Evolutionary conservation across 805 yeast species (phyloP), one percentile per base, ranked within the genome.

Genomic region (Pichia gijzeniarum): DNA sequence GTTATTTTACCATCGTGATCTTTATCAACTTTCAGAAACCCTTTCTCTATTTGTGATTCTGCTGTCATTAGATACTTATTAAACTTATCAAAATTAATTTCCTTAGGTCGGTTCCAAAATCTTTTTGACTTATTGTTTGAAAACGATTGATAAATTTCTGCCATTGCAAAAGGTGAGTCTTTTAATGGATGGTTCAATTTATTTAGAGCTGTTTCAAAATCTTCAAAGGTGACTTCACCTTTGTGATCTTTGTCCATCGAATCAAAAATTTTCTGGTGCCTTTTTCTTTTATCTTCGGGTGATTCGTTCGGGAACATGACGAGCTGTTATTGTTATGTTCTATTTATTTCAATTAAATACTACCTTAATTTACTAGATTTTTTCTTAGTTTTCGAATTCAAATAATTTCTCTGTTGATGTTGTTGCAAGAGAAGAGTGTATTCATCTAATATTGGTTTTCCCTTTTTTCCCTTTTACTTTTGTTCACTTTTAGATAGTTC

Each of bases 1-100:
- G 77, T 76, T 30, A 89, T 71, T 48, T 62, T 74, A 1, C 95
- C 95, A 59, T 86, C 95, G 41, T 79, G 67, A 56, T 87, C 87
- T 35, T 67, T 65, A 61, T 87, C 95, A 33, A 87, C 73, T 45
- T 68, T 75, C 42, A 70, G 67, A 61, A 88, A 87, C 0, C 95
- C 93, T 36, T 64, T 67, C 31, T 72, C 71, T 46, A 87, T 82
- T 58, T 85, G 91, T 14, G 68, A 65, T 57, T 88, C 95, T 1
- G 95, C 87, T 14, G 70, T 70, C 9, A 68, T 59, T 22, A 85
- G 72, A 63, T 85, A 88, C 25, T 67, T 64, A 53, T 79, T 74
- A 61, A 87, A 87, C 56, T 82, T 87, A 17, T 71, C 72, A 52
- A 76, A 80, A 56, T 80, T 85, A 20, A 84, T 73, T 63, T 48